Evolutionary conservation across 2,329 filamentous ascomycete genomes (phyloP), one percentile per base, ranked within the genome.

Genomic region (Ascochyta clinopodiicola): DNA sequence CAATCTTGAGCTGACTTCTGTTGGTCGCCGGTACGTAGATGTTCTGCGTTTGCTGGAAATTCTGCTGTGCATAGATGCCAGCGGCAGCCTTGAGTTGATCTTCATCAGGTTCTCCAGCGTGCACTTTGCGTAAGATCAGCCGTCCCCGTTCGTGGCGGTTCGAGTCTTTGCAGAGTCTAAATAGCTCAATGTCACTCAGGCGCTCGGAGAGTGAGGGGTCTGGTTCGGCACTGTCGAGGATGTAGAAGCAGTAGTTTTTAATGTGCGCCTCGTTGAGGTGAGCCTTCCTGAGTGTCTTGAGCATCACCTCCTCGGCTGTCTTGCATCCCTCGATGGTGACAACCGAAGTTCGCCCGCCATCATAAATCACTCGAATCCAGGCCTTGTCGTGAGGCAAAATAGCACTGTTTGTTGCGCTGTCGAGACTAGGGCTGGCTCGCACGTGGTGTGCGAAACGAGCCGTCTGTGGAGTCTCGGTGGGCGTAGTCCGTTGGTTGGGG

Each of bases 211-310:
- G 87, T 44, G 84, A 85, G 27, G 92, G 89, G 64, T 95, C 89
- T 1, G 93, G 88, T 43, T 97, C 92, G 35, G 92, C 81, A 45
- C 93, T 94, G 63, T 91, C 88, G 55, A 98, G 82, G 1, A 96
- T 89, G 81, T 95, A 98, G 79, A 99, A 98, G 79, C 93, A 97
- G 78, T 96, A 98, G 70, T 96, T 96, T 68, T 92, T 87, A 73
- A 95, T 90, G 69, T 97, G 92, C 60, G 94, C 91, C 71, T 96
- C 92, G 21, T 92, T 90, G 27, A 96, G 83, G 36, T 88, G 87
- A 61, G 96, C 91, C 75, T 98, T 98, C 64, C 89, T 87, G 39
- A 98, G 79, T 0, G 95, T 96, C 57, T 91, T 89, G 40, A 92
- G 84, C 81, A 97, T 94, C 47, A 98, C 91, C 64, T 98, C 92